Conservation (phyloP, 176 grass and related monocot species). For the Melocanna baccifera region DNA sequence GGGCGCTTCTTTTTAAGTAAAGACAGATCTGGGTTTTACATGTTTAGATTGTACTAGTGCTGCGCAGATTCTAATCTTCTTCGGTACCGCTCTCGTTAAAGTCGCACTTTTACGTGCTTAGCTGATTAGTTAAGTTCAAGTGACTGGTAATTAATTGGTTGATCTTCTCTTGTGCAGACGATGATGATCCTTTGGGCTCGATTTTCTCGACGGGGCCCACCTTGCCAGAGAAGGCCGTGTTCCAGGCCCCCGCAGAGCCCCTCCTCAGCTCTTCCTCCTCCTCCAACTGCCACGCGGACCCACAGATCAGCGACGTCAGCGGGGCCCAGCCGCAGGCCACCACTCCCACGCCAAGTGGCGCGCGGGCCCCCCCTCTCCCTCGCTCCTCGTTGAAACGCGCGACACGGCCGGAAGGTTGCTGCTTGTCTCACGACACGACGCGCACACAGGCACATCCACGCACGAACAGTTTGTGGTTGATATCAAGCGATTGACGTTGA, state of each 20-base stretch:
- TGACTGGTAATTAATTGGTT: neutral
- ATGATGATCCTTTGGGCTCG: conserved; percentile 42
- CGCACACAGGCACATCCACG: neutral
- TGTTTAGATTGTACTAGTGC: conserved; percentile 42
- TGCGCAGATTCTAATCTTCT: conserved; percentile 46
- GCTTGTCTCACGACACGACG: neutral
- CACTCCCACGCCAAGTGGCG: neutral
- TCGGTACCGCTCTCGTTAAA: neutral
- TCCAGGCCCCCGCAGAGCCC: conserved; percentile 34
- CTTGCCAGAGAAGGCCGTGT: neutral
- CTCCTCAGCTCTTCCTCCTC: conserved; percentile 48
- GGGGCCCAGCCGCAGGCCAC: neutral
- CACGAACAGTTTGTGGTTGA: neutral
- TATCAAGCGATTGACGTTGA: neutral
- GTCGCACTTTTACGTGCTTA: neutral
- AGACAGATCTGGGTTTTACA: conserved; percentile 39
- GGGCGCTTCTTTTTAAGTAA: conserved; percentile 38
- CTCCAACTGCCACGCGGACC: conserved; percentile 40
- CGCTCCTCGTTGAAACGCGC: conserved; percentile 35
- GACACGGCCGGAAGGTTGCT: conserved; percentile 45
- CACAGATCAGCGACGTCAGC: neutral
- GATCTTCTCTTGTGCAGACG: conserved; percentile 1
- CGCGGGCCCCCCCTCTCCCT: neutral
- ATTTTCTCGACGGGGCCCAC: conserved; percentile 44
- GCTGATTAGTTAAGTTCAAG: neutral